Conservation (phyloP, 2,329 filamentous ascomycete genomes). For the Diaporthe amygdali region DNA sequence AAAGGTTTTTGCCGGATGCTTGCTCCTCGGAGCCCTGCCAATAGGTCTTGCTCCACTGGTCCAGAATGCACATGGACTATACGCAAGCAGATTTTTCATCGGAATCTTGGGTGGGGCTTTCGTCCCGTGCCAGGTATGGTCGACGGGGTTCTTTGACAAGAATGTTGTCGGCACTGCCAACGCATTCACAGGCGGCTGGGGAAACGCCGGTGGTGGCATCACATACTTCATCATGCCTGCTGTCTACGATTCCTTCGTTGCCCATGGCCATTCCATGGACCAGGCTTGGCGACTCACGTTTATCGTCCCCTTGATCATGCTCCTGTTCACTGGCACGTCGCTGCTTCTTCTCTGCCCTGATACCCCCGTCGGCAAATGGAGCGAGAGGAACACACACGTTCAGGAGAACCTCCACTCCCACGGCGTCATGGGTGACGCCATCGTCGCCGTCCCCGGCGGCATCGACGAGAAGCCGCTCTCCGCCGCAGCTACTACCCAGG, state of each 20-base stretch:
- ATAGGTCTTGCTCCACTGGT: constrained; percentile 83
- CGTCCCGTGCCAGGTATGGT: constrained; percentile 91
- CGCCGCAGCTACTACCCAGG: not conserved
- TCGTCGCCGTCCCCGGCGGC: constrained; percentile 57
- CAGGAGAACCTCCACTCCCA: constrained; percentile 53
- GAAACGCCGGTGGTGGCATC: constrained; percentile 87
- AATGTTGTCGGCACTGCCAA: constrained; percentile 91
- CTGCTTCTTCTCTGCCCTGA: constrained; percentile 80
- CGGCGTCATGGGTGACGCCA: constrained; percentile 35
- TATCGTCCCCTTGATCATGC: constrained; percentile 80
- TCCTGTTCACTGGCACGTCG: constrained; percentile 67
- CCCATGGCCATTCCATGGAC: constrained; percentile 63
- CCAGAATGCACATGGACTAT: constrained; percentile 69
- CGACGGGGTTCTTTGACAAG: constrained; percentile 91
- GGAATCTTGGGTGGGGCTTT: constrained; percentile 80
- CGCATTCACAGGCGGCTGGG: constrained; percentile 81
- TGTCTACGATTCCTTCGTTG: constrained; percentile 78
- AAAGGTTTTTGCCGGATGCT: constrained; percentile 75
- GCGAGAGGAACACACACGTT: constrained; percentile 57
- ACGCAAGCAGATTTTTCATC: constrained; percentile 78
- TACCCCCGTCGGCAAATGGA: constrained; percentile 83
- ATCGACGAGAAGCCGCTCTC: constrained; percentile 47
- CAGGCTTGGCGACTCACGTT: constrained; percentile 86
- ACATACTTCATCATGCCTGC: constrained; percentile 96
- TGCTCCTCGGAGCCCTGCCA: constrained; percentile 81